Conservation (phyloP, 495 filamentous ascomycete genomes). For the Chlorociboria aeruginascens region DNA sequence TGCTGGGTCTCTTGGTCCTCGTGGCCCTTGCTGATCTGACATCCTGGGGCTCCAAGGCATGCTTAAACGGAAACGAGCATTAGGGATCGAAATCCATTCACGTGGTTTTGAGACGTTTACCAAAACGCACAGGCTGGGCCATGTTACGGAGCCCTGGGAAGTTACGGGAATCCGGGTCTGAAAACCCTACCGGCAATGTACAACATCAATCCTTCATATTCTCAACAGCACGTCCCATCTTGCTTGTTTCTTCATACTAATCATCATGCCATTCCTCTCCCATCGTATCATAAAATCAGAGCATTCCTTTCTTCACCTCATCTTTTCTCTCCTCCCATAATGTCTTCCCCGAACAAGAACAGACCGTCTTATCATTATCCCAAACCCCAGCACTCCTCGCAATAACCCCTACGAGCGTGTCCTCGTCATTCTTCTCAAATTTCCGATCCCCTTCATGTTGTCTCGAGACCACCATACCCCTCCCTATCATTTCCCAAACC, state of each 20-base stretch:
- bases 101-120: conserved; percentile 5
- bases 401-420: conserved; percentile 84
- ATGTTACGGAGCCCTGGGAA: too few relatives aligned
- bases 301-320: conserved; percentile 75
- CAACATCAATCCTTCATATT: too few relatives aligned
- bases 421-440: conserved; percentile 56
- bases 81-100: conserved; percentile 2
- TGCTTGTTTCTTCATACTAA: neutral
- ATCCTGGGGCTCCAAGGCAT: conserved; percentile 7
- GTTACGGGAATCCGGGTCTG: too few relatives aligned
- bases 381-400: conserved; percentile 90
- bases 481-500: conserved; percentile 91
- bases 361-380: conserved; percentile 97
- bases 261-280: conserved; percentile 9
- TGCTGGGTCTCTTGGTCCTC: neutral
- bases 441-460: conserved; percentile 34
- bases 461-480: conserved; percentile 71
- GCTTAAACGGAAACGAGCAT: conserved; percentile 11
- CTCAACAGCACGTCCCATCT: neutral
- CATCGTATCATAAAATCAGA: conserved; percentile 12
- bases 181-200: too few relatives aligned
- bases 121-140: conserved; percentile 10
- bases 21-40: neutral
- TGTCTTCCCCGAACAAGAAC: conserved; percentile 91
- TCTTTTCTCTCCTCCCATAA: conserved; percentile 95